Percentiles rank a stretch among this genome's conserved stretches.
Conservation (phyloP, 208 protist species). For the Trypanosoma avium region DNA sequence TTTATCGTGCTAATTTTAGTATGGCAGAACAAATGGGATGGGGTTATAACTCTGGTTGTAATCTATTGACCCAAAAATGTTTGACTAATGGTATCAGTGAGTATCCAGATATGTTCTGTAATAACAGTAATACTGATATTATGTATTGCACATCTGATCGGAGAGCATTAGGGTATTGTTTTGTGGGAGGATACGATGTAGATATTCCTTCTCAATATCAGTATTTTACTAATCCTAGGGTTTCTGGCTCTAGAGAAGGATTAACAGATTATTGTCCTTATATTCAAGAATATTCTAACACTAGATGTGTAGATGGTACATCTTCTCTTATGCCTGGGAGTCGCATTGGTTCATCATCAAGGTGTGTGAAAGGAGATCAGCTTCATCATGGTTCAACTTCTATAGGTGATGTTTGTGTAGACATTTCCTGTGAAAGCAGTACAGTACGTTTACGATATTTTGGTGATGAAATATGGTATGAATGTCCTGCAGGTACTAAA, state of each 20-base stretch:
- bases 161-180: constrained; percentile 23
- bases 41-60: constrained; percentile 54
- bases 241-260: constrained; percentile 9
- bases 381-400: background rate
- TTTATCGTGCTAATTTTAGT: constrained; percentile 61
- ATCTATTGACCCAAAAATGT: constrained; percentile 45
- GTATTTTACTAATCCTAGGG: constrained; percentile 28
- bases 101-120: constrained; percentile 53
- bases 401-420: constrained; percentile 12
- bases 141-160: constrained; percentile 33
- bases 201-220: constrained; percentile 29
- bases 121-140: background rate
- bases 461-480: constrained; percentile 2
- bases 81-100: constrained; percentile 25
- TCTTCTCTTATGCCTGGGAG: constrained; percentile 4
- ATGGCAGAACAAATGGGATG: constrained; percentile 62
- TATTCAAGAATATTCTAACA: constrained; percentile 14
- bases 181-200: background rate
- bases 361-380: constrained; percentile 3
- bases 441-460: background rate
- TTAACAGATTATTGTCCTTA: constrained; percentile 49
- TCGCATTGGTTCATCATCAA: background rate
- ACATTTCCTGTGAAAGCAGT: background rate
- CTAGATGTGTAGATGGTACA: constrained; percentile 10
- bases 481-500: background rate